These are phyloP conservation scores for Trichoderma gracile DNA, from an alignment of 2,329 filamentous ascomycete species.

Conservation along the genomic window DNA sequence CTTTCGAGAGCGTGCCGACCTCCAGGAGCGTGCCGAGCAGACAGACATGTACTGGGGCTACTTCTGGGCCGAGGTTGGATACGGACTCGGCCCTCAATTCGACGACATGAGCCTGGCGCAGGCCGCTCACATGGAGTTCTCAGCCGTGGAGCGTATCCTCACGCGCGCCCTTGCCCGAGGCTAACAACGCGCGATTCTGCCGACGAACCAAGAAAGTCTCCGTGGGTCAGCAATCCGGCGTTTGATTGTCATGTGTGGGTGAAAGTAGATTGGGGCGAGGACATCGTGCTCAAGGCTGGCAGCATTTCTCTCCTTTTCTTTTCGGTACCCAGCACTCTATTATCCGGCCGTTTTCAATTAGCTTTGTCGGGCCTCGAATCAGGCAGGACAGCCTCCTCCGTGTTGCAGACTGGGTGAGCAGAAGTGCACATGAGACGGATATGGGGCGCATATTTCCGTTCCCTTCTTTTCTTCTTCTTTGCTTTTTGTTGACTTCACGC, in stretches of 20 bases:
- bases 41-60: slow-evolving; percentile 54
- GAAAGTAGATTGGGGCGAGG: neutral
- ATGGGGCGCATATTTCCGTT: neutral
- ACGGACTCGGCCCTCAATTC: slow-evolving; percentile 44
- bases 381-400: neutral
- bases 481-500: neutral
- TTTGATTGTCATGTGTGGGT: neutral
- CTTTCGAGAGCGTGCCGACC: slow-evolving; percentile 42
- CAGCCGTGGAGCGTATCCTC: slow-evolving; percentile 52
- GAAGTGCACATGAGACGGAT: neutral
- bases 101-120: slow-evolving; percentile 52
- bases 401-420: neutral
- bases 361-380: neutral
- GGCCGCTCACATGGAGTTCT: slow-evolving; percentile 49
- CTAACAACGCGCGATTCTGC: neutral
- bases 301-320: neutral
- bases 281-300: neutral
- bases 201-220: neutral
- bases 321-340: neutral
- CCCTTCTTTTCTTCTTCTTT: neutral
- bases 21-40: slow-evolving; percentile 38
- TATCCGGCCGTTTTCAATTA: neutral
- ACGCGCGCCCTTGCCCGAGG: slow-evolving; percentile 40
- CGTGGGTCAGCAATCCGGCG: neutral
- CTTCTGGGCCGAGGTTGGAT: slow-evolving; percentile 51